These are phyloP conservation scores for Xylariomycetidae sp. DNA, from an alignment of 2,329 filamentous ascomycete species.

Conservation along the genomic window DNA sequence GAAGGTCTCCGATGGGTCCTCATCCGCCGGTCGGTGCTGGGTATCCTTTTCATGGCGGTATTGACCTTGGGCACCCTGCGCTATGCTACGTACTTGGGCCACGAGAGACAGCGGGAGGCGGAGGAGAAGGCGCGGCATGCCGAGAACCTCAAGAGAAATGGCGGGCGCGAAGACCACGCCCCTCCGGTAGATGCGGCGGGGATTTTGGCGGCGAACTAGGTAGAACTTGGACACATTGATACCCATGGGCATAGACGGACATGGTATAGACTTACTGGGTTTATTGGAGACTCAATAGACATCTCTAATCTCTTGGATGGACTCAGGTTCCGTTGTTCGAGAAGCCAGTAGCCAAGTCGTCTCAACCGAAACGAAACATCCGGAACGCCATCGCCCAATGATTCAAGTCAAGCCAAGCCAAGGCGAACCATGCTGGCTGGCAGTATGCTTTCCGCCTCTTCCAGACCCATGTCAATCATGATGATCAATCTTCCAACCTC, in stretches of 20 bases:
- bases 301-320: background rate
- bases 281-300: conserved; percentile 3
- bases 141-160: conserved; percentile 35
- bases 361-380: too few relatives aligned
- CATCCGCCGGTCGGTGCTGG: conserved; percentile 56
- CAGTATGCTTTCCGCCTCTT: too few relatives aligned
- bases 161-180: conserved; percentile 40
- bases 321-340: too few relatives aligned
- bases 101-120: conserved; percentile 42
- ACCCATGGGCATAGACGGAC: conserved; percentile 20
- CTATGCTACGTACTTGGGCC: conserved; percentile 51
- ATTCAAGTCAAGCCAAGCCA: too few relatives aligned
- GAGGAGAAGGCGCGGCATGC: conserved; percentile 37
- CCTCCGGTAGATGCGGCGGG: conserved; percentile 47
- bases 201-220: conserved; percentile 51
- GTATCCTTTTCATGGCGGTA: conserved; percentile 61
- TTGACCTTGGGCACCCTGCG: conserved; percentile 53
- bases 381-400: too few relatives aligned
- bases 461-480: conserved; percentile 3
- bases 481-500: conserved; percentile 5
- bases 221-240: conserved; percentile 14
- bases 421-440: too few relatives aligned
- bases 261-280: conserved; percentile 8
- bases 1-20: conserved; percentile 86
- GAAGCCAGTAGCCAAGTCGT: too few relatives aligned